Conservation (phyloP, 148 eudicot genomes). For the Hydrangea macrophylla region DNA sequence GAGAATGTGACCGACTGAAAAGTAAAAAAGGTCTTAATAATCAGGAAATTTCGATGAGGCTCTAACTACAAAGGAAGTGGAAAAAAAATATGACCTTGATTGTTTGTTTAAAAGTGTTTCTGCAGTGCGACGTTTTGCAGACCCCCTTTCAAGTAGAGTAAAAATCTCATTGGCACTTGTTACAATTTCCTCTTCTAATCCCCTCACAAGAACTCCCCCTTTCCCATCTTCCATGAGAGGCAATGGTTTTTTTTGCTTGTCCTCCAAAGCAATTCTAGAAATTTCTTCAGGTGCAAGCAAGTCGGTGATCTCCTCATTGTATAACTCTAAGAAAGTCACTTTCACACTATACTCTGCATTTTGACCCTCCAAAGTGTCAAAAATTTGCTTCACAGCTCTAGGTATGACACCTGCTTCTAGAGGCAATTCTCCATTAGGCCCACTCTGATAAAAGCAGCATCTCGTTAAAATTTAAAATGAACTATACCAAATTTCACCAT, state of each 20-base stretch:
- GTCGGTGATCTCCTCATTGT: slow-evolving; percentile 97
- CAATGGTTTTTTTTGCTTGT: slow-evolving; percentile 78
- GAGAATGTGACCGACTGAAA: slow-evolving; percentile 90
- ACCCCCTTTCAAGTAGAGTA: slow-evolving; percentile 90
- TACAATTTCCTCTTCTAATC: slow-evolving; percentile 95
- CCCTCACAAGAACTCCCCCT: slow-evolving; percentile 93
- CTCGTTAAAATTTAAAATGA: neutral
- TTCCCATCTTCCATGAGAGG: slow-evolving; percentile 97
- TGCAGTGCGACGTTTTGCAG: slow-evolving; percentile 94
- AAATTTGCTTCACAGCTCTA: slow-evolving; percentile 86
- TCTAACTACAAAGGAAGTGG: neutral
- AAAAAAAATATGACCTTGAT: slow-evolving; percentile 52
- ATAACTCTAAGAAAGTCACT: slow-evolving; percentile 90
- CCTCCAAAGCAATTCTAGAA: slow-evolving; percentile 62
- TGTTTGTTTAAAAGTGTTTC: slow-evolving; percentile 89
- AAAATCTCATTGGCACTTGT: slow-evolving; percentile 83
- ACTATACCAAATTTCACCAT: neutral
- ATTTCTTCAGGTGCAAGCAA: slow-evolving; percentile 92
- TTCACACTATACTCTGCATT: slow-evolving; percentile 96
- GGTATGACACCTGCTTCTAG: slow-evolving; percentile 95
- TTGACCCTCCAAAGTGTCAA: slow-evolving; percentile 89
- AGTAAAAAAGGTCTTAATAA: neutral
- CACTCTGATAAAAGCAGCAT: slow-evolving; percentile 43
- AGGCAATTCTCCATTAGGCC: slow-evolving; percentile 83
- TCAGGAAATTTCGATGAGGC: neutral